These are phyloP conservation scores for Chrysoporthe cubensis DNA, from an alignment of 2,329 filamentous ascomycete genomes.

Conservation along the genomic window DNA sequence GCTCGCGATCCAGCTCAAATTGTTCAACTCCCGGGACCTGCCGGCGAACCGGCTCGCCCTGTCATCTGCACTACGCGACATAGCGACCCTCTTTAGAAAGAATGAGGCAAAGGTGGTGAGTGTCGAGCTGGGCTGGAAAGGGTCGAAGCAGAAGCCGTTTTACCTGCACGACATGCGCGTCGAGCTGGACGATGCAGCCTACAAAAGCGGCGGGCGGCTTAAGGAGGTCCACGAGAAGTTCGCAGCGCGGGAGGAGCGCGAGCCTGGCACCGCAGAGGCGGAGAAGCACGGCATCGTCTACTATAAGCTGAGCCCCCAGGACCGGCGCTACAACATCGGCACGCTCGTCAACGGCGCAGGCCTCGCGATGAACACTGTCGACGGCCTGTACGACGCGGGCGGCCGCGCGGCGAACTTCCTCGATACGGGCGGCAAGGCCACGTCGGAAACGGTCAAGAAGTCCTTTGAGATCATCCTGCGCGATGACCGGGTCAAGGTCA, in stretches of 20 bases:
- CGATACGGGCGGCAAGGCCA: slow-evolving; percentile 89
- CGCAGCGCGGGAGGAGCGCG: slow-evolving; percentile 39
- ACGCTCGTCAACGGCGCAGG: slow-evolving; percentile 89
- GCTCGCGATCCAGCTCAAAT: slow-evolving; percentile 54
- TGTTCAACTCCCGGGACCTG: slow-evolving; percentile 30
- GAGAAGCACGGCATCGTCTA: slow-evolving; percentile 76
- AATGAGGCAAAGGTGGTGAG: slow-evolving; percentile 53
- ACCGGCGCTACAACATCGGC: slow-evolving; percentile 66
- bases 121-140: slow-evolving; percentile 37
- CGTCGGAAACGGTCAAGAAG: slow-evolving; percentile 76
- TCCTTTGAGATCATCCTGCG: slow-evolving; percentile 74
- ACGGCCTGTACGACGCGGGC: slow-evolving; percentile 71
- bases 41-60: slow-evolving; percentile 37
- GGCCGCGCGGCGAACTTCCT: slow-evolving; percentile 81
- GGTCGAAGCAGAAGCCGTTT: slow-evolving; percentile 27
- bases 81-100: slow-evolving; percentile 55
- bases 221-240: slow-evolving; percentile 43
- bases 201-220: slow-evolving; percentile 42
- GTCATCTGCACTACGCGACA: slow-evolving; percentile 51
- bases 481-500: slow-evolving; percentile 72
- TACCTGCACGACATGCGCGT: slow-evolving; percentile 32
- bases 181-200: slow-evolving; percentile 52
- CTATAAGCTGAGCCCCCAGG: slow-evolving; percentile 58
- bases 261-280: slow-evolving; percentile 43
- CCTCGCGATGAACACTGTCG: slow-evolving; percentile 88